Evolutionary conservation across 441 rosid genomes (phyloP).

Genomic region (Brassica balearica): DNA sequence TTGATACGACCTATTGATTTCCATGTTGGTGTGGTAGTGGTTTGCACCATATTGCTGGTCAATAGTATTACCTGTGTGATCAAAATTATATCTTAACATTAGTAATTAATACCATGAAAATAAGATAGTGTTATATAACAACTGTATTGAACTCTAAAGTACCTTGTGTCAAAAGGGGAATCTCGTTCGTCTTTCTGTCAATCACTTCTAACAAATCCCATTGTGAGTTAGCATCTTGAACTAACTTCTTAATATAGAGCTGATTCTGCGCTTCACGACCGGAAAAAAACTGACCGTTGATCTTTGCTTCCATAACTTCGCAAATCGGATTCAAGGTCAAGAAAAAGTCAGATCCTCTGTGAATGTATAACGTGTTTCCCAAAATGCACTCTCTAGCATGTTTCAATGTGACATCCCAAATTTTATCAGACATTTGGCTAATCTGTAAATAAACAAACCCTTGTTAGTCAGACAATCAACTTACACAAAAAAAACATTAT

Average conservation of each 20-base stretch:
- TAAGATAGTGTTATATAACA: not conserved
- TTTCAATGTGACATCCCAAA: conserved; percentile 77
- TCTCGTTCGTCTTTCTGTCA: conserved; percentile 52
- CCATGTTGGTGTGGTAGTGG: conserved; percentile 36
- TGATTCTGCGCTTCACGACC: conserved; percentile 47
- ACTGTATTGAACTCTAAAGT: not conserved
- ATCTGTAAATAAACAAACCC: conserved; percentile 50
- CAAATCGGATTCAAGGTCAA: conserved; percentile 74
- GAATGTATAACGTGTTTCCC: conserved; percentile 65
- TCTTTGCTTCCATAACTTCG: conserved; percentile 56
- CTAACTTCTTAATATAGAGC: conserved; percentile 62
- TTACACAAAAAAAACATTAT: not conserved
- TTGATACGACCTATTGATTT: conserved; percentile 26
- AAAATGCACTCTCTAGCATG: conserved; percentile 74
- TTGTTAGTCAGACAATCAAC: conserved; percentile 15
- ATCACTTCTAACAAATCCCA: conserved; percentile 61
- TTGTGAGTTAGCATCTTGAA: conserved; percentile 59
- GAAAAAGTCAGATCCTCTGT: conserved; percentile 41
- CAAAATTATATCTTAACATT: not conserved
- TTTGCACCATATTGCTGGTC: conserved; percentile 34
- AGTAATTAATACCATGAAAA: not conserved
- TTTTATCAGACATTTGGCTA: conserved; percentile 79
- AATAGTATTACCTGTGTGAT: conserved; percentile 36
- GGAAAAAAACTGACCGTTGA: conserved; percentile 50
- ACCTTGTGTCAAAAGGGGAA: conserved; percentile 70